phyloP scores from a whole-genome alignment of 805 yeast genomes.

The Monosporozyma servazzii region DNA sequence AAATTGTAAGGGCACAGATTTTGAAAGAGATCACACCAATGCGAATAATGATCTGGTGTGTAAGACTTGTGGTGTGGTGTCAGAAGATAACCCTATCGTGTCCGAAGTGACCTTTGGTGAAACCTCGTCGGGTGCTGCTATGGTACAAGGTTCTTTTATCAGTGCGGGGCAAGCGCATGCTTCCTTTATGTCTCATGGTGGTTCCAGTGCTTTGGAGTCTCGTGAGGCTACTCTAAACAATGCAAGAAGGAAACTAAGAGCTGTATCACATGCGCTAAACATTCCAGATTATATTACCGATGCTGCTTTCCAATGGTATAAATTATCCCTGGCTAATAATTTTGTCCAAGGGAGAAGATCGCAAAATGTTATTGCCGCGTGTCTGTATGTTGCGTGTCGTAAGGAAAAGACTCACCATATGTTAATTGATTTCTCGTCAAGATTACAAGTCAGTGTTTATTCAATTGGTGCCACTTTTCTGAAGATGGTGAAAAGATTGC shows the following conservation, averaged over 20 bases:
- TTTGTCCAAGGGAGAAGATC: conserved; percentile 97
- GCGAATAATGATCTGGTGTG: conserved; percentile 77
- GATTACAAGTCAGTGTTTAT: conserved; percentile 83
- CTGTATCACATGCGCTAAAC: conserved; percentile 66
- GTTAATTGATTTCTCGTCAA: conserved; percentile 89
- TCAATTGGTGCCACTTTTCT: conserved; percentile 93
- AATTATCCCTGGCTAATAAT: conserved; percentile 72
- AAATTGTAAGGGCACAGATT: conserved; percentile 45
- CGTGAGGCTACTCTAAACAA: conserved; percentile 83
- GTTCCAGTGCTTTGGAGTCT: conserved; percentile 70
- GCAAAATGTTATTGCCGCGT: conserved; percentile 90
- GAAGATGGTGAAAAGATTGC: conserved; percentile 80
- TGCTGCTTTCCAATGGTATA: conserved; percentile 84
- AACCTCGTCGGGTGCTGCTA: conserved; percentile 85
- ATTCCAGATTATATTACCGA: conserved; percentile 83
- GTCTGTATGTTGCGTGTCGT: conserved; percentile 91
- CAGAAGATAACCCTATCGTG: conserved; percentile 88
- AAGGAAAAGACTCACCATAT: conserved; percentile 85
- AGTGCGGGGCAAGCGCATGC: conserved; percentile 81
- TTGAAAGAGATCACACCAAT: conserved; percentile 42
- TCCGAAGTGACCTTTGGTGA: conserved; percentile 94
- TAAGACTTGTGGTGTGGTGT: conserved; percentile 73
- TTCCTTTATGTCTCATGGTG: conserved; percentile 43
- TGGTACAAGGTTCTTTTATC: conserved; percentile 89
- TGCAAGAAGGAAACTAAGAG: conserved; percentile 69